Conservation (phyloP, 768 basidiomycete species). For the Lentinula sp. region DNA sequence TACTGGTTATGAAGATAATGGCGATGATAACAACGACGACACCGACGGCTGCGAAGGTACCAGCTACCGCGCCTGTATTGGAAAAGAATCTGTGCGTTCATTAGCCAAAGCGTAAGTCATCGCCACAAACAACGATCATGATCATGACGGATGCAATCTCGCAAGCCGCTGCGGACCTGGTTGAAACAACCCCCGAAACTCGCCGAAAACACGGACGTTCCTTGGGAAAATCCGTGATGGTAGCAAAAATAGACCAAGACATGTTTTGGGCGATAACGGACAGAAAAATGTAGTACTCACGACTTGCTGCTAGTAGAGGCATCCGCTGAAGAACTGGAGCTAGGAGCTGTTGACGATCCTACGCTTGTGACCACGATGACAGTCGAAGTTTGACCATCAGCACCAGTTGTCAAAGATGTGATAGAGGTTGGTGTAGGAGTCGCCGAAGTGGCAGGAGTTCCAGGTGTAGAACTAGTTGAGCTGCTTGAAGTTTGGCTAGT, state of each 20-base stretch:
- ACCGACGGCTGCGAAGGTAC: conserved; percentile 68
- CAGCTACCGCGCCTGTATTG: conserved; percentile 70
- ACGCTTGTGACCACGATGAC: conserved; percentile 1
- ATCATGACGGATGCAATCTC: background rate
- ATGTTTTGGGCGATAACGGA: background rate
- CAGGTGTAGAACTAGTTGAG: background rate
- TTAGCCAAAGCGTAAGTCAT: background rate
- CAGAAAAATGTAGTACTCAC: background rate
- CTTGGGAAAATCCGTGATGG: background rate
- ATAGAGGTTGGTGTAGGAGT: background rate
- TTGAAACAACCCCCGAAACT: background rate
- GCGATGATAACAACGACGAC: conserved; percentile 46
- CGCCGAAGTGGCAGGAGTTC: background rate
- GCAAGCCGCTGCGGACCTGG: background rate
- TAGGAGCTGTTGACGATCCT: background rate
- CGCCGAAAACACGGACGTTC: background rate
- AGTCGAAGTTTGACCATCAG: background rate
- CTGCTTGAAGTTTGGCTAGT: background rate
- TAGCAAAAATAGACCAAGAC: background rate
- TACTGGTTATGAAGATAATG: conserved; percentile 42
- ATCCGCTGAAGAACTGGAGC: background rate
- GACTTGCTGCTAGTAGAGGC: background rate
- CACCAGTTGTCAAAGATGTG: background rate
- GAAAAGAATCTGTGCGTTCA: conserved; percentile 49
- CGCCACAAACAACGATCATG: background rate